phyloP scores from a whole-genome alignment of 257 asterid species.

The Osmanthus fragrans region DNA sequence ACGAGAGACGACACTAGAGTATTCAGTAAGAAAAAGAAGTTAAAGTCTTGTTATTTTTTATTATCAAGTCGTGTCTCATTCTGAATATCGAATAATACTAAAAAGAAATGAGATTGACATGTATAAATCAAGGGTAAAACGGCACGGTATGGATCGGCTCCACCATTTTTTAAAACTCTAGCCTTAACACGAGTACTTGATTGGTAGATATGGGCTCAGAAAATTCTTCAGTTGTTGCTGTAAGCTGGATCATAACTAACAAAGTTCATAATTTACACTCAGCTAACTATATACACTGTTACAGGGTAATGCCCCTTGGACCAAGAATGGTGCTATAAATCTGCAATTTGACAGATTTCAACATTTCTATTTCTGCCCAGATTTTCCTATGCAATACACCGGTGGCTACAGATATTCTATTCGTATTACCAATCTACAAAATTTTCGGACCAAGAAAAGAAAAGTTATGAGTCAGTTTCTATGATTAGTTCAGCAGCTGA shows the following conservation, averaged over 20 bases:
- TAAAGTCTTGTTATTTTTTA: no score
- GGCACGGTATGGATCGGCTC: not conserved
- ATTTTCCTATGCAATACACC: constrained; percentile 20
- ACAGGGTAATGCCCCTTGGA: not conserved
- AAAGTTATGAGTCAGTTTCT: constrained; percentile 37
- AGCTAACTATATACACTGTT: not conserved
- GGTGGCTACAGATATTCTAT: constrained; percentile 14
- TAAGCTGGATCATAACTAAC: not conserved
- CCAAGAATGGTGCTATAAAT: not conserved
- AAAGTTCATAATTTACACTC: not conserved
- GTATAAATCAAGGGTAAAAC: not conserved
- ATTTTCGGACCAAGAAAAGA: constrained; percentile 18
- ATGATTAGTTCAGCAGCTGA: constrained; percentile 76
- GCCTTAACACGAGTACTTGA: no score
- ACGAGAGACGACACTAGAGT: no score
- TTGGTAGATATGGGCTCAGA: no score
- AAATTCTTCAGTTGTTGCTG: not conserved
- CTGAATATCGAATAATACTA: no score
- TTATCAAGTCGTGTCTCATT: no score
- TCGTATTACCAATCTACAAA: constrained; percentile 43
- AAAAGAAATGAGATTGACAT: no score
- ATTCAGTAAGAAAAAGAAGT: no score
- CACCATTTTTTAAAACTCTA: not conserved
- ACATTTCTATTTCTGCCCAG: constrained; percentile 17
- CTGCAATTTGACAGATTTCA: not conserved